Conservation (phyloP, 805 yeast species). For the Clavispora santaluciae region DNA sequence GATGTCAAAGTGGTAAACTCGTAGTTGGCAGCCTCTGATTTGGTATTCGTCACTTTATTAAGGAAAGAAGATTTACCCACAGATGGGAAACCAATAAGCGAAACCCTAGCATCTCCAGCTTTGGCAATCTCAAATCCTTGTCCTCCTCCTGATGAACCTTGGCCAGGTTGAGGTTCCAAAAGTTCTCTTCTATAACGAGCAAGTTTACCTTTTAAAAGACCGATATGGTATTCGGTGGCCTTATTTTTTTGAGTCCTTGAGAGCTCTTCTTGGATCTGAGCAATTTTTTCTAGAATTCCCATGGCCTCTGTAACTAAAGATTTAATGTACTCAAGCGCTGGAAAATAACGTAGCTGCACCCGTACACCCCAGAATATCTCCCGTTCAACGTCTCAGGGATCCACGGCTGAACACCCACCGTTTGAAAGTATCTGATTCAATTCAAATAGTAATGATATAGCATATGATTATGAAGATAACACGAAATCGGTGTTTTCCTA, state of each 20-base stretch:
- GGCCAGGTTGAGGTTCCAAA: slow-evolving; percentile 81
- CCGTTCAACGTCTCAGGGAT: too few relatives aligned
- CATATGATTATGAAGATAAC: too few relatives aligned
- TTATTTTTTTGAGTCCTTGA: slow-evolving; percentile 94
- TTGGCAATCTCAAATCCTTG: slow-evolving; percentile 92
- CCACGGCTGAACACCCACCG: too few relatives aligned
- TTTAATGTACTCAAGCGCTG: neutral
- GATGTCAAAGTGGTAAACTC: slow-evolving; percentile 95
- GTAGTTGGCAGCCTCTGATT: slow-evolving; percentile 91
- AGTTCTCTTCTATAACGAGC: slow-evolving; percentile 90
- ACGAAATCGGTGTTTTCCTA: too few relatives aligned
- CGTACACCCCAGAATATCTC: slow-evolving; percentile 13
- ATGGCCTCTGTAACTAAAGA: slow-evolving; percentile 5
- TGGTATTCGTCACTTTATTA: slow-evolving; percentile 86
- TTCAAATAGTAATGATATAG: too few relatives aligned
- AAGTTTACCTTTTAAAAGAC: slow-evolving; percentile 87
- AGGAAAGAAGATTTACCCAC: slow-evolving; percentile 94
- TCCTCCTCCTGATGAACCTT: slow-evolving; percentile 68
- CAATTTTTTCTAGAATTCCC: slow-evolving; percentile 59
- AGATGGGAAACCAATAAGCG: slow-evolving; percentile 94
- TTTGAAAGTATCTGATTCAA: too few relatives aligned
- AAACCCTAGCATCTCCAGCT: slow-evolving; percentile 94
- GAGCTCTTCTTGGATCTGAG: slow-evolving; percentile 88
- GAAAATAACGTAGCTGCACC: slow-evolving; percentile 4
- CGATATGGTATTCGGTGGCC: slow-evolving; percentile 96